Conservation (phyloP, 1,139 yeast genomes). For the Geotrichum phurueaensis region DNA sequence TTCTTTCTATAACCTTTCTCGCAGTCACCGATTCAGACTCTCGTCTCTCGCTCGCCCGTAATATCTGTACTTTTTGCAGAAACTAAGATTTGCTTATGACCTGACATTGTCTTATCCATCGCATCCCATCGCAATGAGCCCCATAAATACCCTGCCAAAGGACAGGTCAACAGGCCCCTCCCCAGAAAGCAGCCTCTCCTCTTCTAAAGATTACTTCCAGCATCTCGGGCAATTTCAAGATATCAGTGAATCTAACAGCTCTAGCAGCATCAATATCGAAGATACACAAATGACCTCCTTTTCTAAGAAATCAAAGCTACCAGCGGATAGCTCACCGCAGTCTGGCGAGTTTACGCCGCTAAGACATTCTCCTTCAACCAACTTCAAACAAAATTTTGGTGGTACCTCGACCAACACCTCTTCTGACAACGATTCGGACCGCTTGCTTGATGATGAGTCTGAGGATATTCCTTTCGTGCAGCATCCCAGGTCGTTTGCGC, state of each 20-base stretch:
- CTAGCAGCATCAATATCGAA: neutral
- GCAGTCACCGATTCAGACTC: neutral
- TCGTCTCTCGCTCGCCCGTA: neutral
- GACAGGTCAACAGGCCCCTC: neutral
- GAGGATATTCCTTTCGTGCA: constrained; percentile 73
- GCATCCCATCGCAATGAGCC: neutral
- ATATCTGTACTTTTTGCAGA: neutral
- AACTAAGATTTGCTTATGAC: neutral
- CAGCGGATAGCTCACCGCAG: neutral
- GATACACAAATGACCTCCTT: neutral
- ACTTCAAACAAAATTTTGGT: constrained; percentile 1
- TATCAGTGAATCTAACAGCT: neutral
- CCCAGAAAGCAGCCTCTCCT: neutral
- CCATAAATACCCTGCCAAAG: neutral
- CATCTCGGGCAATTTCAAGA: neutral
- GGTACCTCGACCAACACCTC: constrained; percentile 1
- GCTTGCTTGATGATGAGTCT: constrained; percentile 34
- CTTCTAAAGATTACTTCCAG: neutral
- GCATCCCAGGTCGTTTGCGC: constrained; percentile 36
- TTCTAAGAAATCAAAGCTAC: neutral
- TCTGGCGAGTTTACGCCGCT: constrained; percentile 6
- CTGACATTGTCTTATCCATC: neutral
- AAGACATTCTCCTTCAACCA: neutral
- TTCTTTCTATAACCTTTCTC: neutral
- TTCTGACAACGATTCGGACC: constrained; percentile 46